Base-by-base conservation (phyloP, 73 alveolate species). In the Paramecium sexaurelia region DNA sequence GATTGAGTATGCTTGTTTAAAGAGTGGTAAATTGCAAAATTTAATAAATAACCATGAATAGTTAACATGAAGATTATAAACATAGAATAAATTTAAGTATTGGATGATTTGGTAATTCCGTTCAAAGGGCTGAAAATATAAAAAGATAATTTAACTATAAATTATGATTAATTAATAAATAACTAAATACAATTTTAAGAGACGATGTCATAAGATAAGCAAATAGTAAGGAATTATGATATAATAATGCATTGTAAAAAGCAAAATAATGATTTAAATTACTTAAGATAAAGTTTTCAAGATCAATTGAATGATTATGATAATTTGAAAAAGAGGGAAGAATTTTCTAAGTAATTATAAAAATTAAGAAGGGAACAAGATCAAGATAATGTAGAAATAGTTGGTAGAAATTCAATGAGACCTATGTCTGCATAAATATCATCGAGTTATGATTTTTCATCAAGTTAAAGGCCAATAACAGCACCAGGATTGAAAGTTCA, bases 401-500 rank as follows among this genome's bases (percentile, higher is more conserved):
- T 27, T 0, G 19, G 26, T 20, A 13, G 22, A 43, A 78, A 40
- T n/a, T 29, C 20, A 0, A 6, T 6, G 73, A 78, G 90, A 78
- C 90, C 90, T 13, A 17, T 17, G 45, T 41, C 51, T n/a, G 90
- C 90, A 4, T 24, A 22, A 6, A 40, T 45, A 40, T 78, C 75
- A 13, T 37, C 71, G 1, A 61, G 47, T 29, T 45, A 78, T 20
- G 32, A 55, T 40, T 22, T 13, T 39, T 20, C 45, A 24, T 22
- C 22, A 10, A 15, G 73, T 24, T 26, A 78, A 11, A 78, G 90
- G 9, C 90, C 90, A 39, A 78, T 78, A 41, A 78, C 90, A 37
- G 90, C 90, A 41, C 90, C 90, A 11, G 90, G 90, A 40, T 45
- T 39, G 7, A 40, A 78, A 5, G 39, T 78, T 10, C n/a, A 78